Conservation (phyloP, 163 green algal species). For the Scenedesmus sp. region DNA sequence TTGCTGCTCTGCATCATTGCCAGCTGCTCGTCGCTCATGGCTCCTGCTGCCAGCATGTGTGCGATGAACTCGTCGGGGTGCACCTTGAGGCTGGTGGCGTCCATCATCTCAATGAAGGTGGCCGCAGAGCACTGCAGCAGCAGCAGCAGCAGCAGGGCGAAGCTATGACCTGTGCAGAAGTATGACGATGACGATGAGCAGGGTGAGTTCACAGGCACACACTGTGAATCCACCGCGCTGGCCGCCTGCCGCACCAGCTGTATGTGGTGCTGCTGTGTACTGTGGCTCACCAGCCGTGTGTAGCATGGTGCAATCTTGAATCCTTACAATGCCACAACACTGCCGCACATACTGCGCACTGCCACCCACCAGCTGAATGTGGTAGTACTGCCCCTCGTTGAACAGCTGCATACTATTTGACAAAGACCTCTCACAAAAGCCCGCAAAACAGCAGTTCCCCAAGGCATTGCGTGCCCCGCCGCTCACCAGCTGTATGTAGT, state of each 20-base stretch:
- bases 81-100: conserved; percentile 80
- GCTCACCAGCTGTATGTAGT: conserved; percentile 92
- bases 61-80: conserved; percentile 86
- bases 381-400: not conserved
- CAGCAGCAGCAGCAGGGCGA: not conserved
- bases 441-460: not conserved
- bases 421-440: too few species aligned
- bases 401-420: too few species aligned
- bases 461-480: not conserved
- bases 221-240: not conserved
- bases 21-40: conserved; percentile 76
- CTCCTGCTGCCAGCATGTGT: conserved; percentile 83
- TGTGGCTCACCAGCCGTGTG: not conserved
- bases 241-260: not conserved
- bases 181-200: not conserved
- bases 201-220: not conserved
- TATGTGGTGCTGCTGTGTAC: not conserved
- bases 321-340: not conserved
- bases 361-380: not conserved
- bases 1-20: conserved; percentile 45
- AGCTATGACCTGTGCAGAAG: not conserved
- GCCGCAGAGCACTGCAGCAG: conserved; percentile 79
- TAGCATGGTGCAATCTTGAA: too few species aligned
- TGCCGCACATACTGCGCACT: not conserved
- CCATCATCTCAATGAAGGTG: conserved; percentile 89